Evolutionary conservation across 2,329 filamentous ascomycete species (phyloP).

Genomic region (Fusarium clavum): DNA sequence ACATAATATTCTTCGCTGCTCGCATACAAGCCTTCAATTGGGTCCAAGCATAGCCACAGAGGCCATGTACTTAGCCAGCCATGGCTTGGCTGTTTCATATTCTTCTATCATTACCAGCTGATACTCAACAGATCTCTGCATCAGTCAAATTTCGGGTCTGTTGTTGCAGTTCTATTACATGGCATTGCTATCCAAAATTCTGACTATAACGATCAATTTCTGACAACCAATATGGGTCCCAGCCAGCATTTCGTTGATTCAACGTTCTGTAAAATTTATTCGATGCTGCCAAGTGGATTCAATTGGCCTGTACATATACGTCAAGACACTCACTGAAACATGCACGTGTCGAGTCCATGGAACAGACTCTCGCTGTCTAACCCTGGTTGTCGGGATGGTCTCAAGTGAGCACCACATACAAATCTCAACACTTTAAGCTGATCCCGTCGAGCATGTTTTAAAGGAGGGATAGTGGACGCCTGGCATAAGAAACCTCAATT

Average conservation of each 20-base stretch:
- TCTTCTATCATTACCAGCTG: not conserved
- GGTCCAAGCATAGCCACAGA: conserved; percentile 7
- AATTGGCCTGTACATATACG: not conserved
- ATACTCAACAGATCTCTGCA: not conserved
- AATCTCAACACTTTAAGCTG: conserved; percentile 16
- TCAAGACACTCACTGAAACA: conserved; percentile 22
- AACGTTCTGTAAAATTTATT: conserved; percentile 1
- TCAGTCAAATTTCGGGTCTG: not conserved
- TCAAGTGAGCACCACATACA: conserved; percentile 21
- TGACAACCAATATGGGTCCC: not conserved
- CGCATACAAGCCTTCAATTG: not conserved
- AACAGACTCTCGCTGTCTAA: conserved; percentile 21
- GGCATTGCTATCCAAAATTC: not conserved
- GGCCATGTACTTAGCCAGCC: conserved; percentile 1
- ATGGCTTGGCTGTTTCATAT: conserved; percentile 15
- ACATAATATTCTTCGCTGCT: not conserved
- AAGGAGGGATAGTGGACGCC: conserved; percentile 3
- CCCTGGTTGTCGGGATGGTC: conserved; percentile 27
- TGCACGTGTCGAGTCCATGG: conserved; percentile 34
- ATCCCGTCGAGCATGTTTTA: conserved; percentile 12
- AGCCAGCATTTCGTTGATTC: not conserved
- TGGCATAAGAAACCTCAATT: conserved; percentile 13
- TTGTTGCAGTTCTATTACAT: not conserved
- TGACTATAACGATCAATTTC: not conserved
- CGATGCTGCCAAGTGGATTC: conserved; percentile 10